A percentile compares a stretch with the other conserved stretches of the same genome.
These are phyloP conservation scores for Heritiera fomes DNA, from an alignment of 345 rosid species.

Conservation along the genomic window DNA sequence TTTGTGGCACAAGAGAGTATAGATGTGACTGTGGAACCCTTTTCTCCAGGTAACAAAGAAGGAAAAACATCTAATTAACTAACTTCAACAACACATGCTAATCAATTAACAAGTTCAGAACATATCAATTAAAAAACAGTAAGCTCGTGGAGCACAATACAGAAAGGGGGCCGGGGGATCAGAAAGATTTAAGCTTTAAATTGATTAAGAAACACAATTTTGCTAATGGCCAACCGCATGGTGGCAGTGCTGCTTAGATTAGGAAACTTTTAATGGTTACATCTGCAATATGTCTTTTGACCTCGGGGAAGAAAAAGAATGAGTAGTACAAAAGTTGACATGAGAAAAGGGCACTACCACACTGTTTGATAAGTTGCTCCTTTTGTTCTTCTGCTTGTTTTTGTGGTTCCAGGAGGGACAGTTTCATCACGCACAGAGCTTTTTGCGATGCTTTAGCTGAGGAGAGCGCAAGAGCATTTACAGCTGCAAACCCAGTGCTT, in stretches of 20 bases:
- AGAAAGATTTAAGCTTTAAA: not conserved
- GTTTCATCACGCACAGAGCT: conserved; percentile 69
- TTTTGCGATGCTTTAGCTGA: conserved; percentile 61
- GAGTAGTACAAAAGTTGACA: conserved; percentile 34
- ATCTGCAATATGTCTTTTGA: conserved; percentile 30
- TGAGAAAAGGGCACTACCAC: conserved; percentile 6
- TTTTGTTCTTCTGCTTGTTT: conserved; percentile 41
- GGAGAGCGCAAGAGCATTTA: conserved; percentile 41
- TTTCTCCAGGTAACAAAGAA: conserved; percentile 51
- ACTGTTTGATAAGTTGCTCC: conserved; percentile 30
- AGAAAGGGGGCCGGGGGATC: conserved; percentile 4
- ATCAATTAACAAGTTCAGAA: not conserved
- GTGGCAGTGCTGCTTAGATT: conserved; percentile 14
- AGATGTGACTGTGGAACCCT: conserved; percentile 62
- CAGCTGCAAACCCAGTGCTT: conserved; percentile 26
- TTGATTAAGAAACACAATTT: conserved; percentile 5
- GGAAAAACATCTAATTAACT: not conserved
- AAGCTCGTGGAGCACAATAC: conserved; percentile 20
- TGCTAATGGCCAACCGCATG: conserved; percentile 13
- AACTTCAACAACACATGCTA: not conserved
- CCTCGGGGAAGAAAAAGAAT: conserved; percentile 24
- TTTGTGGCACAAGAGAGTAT: conserved; percentile 67
- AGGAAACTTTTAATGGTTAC: conserved; percentile 26
- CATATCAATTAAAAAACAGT: not conserved
- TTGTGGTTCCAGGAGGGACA: conserved; percentile 54